These are phyloP conservation scores for Aspergillus olivimuriae DNA, from an alignment of 495 filamentous ascomycete genomes.

Conservation along the genomic window DNA sequence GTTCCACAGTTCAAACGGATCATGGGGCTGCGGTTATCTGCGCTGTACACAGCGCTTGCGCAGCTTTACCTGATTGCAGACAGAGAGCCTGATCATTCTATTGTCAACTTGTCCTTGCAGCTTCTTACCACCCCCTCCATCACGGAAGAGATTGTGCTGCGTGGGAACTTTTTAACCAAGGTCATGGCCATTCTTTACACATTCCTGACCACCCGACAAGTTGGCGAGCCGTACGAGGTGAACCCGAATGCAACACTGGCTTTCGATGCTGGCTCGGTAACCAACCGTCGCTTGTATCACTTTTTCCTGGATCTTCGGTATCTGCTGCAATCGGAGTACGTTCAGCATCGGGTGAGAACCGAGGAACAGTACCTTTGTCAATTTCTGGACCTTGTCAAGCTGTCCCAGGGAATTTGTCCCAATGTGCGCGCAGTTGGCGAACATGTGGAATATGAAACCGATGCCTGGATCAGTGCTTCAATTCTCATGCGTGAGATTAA, in stretches of 20 bases:
- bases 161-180: slow-evolving; percentile 94
- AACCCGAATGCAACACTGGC: slow-evolving; percentile 76
- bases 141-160: slow-evolving; percentile 84
- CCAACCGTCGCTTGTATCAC: slow-evolving; percentile 91
- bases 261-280: slow-evolving; percentile 87
- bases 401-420: slow-evolving; percentile 94
- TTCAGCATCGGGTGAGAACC: slow-evolving; percentile 71
- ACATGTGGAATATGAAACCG: slow-evolving; percentile 96
- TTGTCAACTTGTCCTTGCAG: slow-evolving; percentile 93
- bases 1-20: slow-evolving; percentile 97
- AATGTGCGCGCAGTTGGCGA: slow-evolving; percentile 88
- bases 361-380: slow-evolving; percentile 86
- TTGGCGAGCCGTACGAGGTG: slow-evolving; percentile 85
- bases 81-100: slow-evolving; percentile 93
- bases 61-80: slow-evolving; percentile 96
- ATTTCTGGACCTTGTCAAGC: slow-evolving; percentile 89
- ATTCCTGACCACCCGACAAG: slow-evolving; percentile 90
- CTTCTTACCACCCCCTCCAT: slow-evolving; percentile 96
- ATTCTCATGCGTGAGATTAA: slow-evolving; percentile 94
- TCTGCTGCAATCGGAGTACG: slow-evolving; percentile 78
- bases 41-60: slow-evolving; percentile 85
- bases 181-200: slow-evolving; percentile 96
- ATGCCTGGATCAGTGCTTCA: slow-evolving; percentile 94
- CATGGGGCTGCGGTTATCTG: slow-evolving; percentile 83
- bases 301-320: slow-evolving; percentile 93